Evolutionary conservation across 2,329 filamentous ascomycete genomes (phyloP).

Genomic region (Hypomyces rosellus): DNA sequence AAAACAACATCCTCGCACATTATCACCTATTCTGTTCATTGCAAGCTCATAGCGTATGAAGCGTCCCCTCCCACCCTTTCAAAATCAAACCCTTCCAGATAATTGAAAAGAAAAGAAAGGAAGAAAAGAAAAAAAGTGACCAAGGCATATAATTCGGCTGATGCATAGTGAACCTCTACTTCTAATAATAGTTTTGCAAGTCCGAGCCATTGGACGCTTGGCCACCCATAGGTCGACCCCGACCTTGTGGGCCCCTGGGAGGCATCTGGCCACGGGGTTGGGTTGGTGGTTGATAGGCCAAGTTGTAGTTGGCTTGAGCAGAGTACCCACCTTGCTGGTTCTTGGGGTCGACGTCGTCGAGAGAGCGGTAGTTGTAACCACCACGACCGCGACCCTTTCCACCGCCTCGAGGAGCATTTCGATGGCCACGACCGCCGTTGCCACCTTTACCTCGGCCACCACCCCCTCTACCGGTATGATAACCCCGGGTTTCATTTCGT

Average conservation of each 20-base stretch:
- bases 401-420: constrained; percentile 36
- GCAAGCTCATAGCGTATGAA: too few species aligned
- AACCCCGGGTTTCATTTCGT: constrained; percentile 35
- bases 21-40: too few species aligned
- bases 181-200: constrained; percentile 36
- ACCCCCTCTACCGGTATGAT: constrained; percentile 37
- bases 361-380: constrained; percentile 54
- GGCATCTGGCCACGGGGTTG: constrained; percentile 9
- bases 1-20: too few species aligned
- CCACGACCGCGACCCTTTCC: constrained; percentile 40
- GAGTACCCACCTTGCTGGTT: constrained; percentile 38
- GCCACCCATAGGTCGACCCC: constrained; percentile 20
- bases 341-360: constrained; percentile 56
- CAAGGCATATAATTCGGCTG: background rate
- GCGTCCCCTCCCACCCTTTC: too few species aligned
- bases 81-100: background rate
- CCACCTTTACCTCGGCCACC: constrained; percentile 29
- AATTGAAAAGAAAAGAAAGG: too few species aligned
- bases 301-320: constrained; percentile 32
- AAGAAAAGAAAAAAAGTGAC: too few species aligned
- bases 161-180: background rate
- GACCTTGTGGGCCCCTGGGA: constrained; percentile 11
- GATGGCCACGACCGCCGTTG: constrained; percentile 30
- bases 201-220: constrained; percentile 23
- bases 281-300: constrained; percentile 20